Base-by-base conservation (phyloP, 2,329 filamentous ascomycete genomes). In the Colletotrichum truncatum region DNA sequence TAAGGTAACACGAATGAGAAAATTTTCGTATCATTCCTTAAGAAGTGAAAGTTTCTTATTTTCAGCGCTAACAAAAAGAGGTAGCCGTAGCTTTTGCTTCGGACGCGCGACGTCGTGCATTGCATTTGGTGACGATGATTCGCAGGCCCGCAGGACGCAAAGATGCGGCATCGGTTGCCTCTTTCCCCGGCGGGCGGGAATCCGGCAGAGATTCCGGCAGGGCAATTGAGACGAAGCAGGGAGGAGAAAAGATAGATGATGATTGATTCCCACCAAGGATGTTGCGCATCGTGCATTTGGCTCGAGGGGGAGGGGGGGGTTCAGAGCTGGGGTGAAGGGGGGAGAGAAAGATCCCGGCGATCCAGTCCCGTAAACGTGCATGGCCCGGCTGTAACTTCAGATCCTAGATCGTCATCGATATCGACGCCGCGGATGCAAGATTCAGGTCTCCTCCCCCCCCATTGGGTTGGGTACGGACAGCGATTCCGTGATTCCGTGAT, bases 131-230 rank as follows among this genome's bases (percentile, higher is more conserved):
- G 61, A 64, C 25, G 61, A 54, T n/a, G 61, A 34, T n/a, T 46
- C 23, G 9, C 14, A 25, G 53, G 53, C n/a, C n/a, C n/a, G 10
- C 32, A 21, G 26, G 41, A n/a, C 28, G 23, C 36, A 26, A 12
- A 55, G 34, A 12, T 32, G 46, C 49, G 26, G 28, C 16, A 16
- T 43, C 16, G 53, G 26, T 18, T 57, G 43, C 30, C 18, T 43
- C 32, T 16, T 41, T 65, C 57, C 57, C 41, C 62, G 49, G 49
- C 57, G 41, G 48, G 41, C 49, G 62, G 57, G 41, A 28, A n/a
- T 43, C 23, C 57, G 57, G 57, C 7, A 43, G 11, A 18, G n/a
- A 11, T 28, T 51, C 62, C 62, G 62, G 57, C 10, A 65, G 62
- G 57, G 62, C 26, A 45, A 36, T 23, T 6, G 14, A 59, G 30